Conservation (phyloP, 2,329 filamentous ascomycete species). For the Knufia petricola region DNA sequence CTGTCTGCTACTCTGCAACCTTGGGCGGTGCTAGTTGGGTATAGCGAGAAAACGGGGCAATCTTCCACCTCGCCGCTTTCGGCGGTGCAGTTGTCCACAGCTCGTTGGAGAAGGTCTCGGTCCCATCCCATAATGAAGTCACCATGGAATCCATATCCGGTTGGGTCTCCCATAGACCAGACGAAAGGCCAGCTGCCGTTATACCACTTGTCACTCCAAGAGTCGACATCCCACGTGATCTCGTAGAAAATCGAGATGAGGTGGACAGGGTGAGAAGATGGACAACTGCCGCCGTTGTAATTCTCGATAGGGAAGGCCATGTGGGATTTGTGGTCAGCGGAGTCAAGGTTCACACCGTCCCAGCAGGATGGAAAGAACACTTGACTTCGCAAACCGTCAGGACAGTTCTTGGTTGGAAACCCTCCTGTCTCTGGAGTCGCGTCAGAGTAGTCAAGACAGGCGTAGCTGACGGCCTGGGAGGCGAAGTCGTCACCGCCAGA, state of each 20-base stretch:
- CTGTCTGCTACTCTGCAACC: constrained; percentile 42
- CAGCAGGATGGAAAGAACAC: constrained; percentile 33
- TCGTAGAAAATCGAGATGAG: constrained; percentile 53
- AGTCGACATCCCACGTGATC: constrained; percentile 45
- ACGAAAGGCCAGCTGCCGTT: constrained; percentile 32
- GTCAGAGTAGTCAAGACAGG: constrained; percentile 44
- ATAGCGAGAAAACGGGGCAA: constrained; percentile 50
- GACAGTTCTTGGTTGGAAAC: constrained; percentile 64
- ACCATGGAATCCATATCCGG: constrained; percentile 45
- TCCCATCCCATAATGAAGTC: constrained; percentile 70
- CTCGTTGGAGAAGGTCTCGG: constrained; percentile 51
- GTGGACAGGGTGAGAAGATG: constrained; percentile 41
- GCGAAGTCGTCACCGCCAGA: constrained; percentile 47
- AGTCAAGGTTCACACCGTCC: constrained; percentile 29
- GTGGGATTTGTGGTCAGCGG: constrained; percentile 28
- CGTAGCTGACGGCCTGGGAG: constrained; percentile 44
- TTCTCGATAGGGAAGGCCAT: constrained; percentile 29
- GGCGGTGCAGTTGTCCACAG: constrained; percentile 57
- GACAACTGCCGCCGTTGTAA: constrained; percentile 29
- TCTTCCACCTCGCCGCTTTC: constrained; percentile 51
- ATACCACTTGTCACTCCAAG: constrained; percentile 41
- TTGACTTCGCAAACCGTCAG: constrained; percentile 38
- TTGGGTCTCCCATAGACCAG: constrained; percentile 40
- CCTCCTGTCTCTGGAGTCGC: constrained; percentile 40
- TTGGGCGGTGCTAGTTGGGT: constrained; percentile 42